Evolutionary conservation across 768 basidiomycete species (phyloP), one percentile per base, ranked within the genome.

Genomic region (Boletus coccyginus): DNA sequence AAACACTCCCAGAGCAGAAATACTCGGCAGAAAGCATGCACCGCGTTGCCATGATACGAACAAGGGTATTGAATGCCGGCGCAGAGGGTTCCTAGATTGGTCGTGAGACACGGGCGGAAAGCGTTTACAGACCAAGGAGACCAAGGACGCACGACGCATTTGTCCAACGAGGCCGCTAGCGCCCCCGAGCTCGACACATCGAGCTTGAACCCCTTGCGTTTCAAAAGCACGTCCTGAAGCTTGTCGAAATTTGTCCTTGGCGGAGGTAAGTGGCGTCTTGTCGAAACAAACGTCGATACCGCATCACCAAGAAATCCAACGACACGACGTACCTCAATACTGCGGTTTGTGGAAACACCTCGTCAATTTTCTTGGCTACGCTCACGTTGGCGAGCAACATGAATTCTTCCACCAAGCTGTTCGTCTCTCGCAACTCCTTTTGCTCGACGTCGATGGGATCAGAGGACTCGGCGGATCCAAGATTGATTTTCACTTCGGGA

Each of bases 21-120:
- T 99, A 99, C 70, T 99, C 97, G 19, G 97, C 97, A 0, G 95
- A 88, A 27, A 98, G 79, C 97, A 99, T 99, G 70, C 97, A 98
- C 32, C 97, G 80, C 4, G 96, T 98, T 3, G 97, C 95, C 95
- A 99, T 98, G 71, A 99, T 98, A 41, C 97, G 87, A 38, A 99
- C 96, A 17, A 98, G 82, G 0, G 94, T 98, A 65, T 98, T 99
- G 79, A 99, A 98, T 1, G 92, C 86, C 0, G 94, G 91, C 63
- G 93, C 85, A 17, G 74, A 71, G 0, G 88, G 80, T 66, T 97
- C 94, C 94, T 95, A 39, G 19, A 29, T 43, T 31, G 35, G 14
- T 48, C 54, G 24, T 67, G 45, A 45, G 51, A 5, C 9, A 36
- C 10, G 5, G 9, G 7, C 40, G 32, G 14, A 41, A 17, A 29